phyloP scores from a whole-genome alignment of 805 yeast genomes.

The Candida arabinofermentans region DNA sequence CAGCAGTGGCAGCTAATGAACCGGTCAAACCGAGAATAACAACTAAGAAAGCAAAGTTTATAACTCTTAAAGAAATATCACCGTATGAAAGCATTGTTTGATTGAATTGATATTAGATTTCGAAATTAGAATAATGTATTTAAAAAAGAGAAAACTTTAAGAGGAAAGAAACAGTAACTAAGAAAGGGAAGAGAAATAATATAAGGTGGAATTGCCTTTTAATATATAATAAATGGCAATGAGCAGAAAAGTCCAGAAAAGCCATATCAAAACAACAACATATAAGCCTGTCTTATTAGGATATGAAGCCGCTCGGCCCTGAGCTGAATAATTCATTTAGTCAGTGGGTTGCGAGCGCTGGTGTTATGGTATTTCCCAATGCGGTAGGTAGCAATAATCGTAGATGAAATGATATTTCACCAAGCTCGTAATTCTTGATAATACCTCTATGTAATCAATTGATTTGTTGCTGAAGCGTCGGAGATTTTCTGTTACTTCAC shows the following conservation, averaged over 20 bases:
- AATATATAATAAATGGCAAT: not conserved
- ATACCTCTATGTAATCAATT: too few species aligned
- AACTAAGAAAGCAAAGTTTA: conserved; percentile 72
- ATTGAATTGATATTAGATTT: conserved; percentile 3
- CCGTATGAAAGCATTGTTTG: conserved; percentile 53
- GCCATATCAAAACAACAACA: conserved; percentile 1
- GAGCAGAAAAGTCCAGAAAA: not conserved
- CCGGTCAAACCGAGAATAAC: conserved; percentile 85
- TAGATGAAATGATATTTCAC: too few species aligned
- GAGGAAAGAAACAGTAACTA: not conserved
- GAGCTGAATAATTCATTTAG: too few species aligned
- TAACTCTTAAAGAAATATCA: conserved; percentile 69
- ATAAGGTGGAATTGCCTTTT: not conserved
- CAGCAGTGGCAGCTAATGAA: conserved; percentile 69
- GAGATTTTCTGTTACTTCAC: too few species aligned
- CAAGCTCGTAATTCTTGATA: too few species aligned
- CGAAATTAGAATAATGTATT: not conserved
- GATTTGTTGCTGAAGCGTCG: too few species aligned
- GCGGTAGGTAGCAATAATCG: conserved; percentile 2
- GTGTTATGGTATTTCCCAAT: conserved; percentile 15
- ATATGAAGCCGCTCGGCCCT: not conserved
- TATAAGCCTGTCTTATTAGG: conserved; percentile 6
- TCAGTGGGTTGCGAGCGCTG: conserved; percentile 21
- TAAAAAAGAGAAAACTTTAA: conserved; percentile 3
- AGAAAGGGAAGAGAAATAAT: not conserved